These are phyloP conservation scores for Phytophthora constricta DNA, from an alignment of 352 stramenopile species.

Conservation along the genomic window DNA sequence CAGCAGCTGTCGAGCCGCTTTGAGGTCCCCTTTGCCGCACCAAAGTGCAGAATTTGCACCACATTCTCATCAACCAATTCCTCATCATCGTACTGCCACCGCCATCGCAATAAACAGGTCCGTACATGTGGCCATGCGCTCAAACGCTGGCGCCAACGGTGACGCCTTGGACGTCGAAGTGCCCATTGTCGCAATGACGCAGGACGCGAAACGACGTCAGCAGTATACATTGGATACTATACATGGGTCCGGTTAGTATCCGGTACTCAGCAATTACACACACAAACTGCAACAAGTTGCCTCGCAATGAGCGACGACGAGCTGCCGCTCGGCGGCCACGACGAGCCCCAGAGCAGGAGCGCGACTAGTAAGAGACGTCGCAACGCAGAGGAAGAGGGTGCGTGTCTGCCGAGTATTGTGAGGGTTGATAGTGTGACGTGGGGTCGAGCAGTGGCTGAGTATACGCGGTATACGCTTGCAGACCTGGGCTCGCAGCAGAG, in stretches of 20 bases:
- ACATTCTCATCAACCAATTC: background rate
- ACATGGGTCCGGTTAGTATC: background rate
- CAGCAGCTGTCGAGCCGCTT: conserved; percentile 51
- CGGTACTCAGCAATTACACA: background rate
- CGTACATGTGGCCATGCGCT: conserved; percentile 64
- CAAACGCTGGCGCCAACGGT: conserved; percentile 50
- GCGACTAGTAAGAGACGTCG: conserved; percentile 21
- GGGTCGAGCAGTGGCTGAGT: conserved; percentile 7
- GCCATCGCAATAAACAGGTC: background rate
- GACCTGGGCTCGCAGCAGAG: conserved; percentile 67
- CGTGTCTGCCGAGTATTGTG: background rate
- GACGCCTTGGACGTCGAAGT: conserved; percentile 49
- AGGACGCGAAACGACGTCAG: conserved; percentile 4
- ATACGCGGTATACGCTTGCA: conserved; percentile 10
- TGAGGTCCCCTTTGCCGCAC: conserved; percentile 53
- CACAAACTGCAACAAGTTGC: background rate
- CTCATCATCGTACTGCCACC: background rate
- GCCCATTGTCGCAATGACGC: conserved; percentile 48
- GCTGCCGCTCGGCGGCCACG: conserved; percentile 1
- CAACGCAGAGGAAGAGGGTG: conserved; percentile 28
- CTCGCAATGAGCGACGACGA: conserved; percentile 27
- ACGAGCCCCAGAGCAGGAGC: background rate
- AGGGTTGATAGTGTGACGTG: background rate
- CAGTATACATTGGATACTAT: background rate
- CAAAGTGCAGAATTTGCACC: background rate